phyloP scores from a whole-genome alignment of 352 stramenopile genomes.

The Halophytophthora batemanensis region DNA sequence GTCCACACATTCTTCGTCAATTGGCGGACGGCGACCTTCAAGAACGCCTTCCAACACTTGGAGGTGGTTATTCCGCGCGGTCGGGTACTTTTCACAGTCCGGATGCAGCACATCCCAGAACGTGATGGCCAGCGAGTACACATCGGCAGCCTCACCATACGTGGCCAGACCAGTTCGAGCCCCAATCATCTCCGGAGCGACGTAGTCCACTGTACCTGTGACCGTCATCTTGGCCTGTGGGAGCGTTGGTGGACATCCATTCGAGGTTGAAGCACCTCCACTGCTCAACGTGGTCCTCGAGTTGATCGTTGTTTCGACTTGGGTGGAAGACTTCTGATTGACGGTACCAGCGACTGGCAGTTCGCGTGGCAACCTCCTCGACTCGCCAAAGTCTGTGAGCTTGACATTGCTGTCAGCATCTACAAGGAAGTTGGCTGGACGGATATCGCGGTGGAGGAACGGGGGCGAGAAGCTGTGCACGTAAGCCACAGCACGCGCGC shows the following conservation, averaged over 20 bases:
- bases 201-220: constrained; percentile 69
- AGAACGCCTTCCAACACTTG: constrained; percentile 50
- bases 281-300: constrained; percentile 11
- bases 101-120: constrained; percentile 75
- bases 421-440: constrained; percentile 63
- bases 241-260: constrained; percentile 1
- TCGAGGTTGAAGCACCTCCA: constrained; percentile 5
- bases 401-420: constrained; percentile 51
- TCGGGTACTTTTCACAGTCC: constrained; percentile 41
- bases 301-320: neutral
- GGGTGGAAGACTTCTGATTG: neutral
- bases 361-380: constrained; percentile 32
- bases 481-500: constrained; percentile 53
- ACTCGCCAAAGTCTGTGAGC: constrained; percentile 69
- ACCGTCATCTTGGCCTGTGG: constrained; percentile 55
- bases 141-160: constrained; percentile 65
- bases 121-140: constrained; percentile 71
- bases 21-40: constrained; percentile 35
- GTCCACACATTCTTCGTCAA: constrained; percentile 24
- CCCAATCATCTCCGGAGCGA: constrained; percentile 71
- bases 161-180: constrained; percentile 36
- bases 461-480: constrained; percentile 60
- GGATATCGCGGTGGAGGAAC: constrained; percentile 67
- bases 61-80: constrained; percentile 42
- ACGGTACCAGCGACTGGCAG: neutral